Conservation (phyloP, 2,329 filamentous ascomycete genomes). For the Fusarium foetens region DNA sequence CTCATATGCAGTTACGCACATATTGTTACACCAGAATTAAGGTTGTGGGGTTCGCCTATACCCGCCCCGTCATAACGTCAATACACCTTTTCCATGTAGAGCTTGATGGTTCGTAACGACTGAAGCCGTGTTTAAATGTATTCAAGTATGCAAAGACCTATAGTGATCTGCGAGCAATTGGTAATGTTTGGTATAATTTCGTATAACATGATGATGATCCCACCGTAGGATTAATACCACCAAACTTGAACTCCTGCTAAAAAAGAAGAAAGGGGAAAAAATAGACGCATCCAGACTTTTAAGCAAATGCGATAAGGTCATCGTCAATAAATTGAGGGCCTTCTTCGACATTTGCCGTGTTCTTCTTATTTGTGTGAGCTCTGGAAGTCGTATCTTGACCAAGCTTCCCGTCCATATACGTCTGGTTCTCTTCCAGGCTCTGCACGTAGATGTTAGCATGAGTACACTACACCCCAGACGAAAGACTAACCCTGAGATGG, state of each 20-base stretch:
- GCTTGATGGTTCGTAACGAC: not conserved
- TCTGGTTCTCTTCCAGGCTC: not conserved
- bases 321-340: not conserved
- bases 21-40: not conserved
- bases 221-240: too few relatives aligned
- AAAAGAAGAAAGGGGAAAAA: not conserved
- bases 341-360: not conserved
- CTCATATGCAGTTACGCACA: too few relatives aligned
- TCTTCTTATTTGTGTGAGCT: too few relatives aligned
- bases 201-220: not conserved
- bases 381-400: not conserved
- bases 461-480: too few relatives aligned
- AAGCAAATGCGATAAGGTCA: not conserved
- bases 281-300: not conserved
- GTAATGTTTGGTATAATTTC: not conserved
- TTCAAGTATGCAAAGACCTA: accelerated
- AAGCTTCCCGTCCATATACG: not conserved
- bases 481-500: not conserved
- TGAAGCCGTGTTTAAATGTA: not conserved
- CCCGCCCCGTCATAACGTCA: not conserved
- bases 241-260: not conserved
- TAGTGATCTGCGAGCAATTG: not conserved
- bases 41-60: not conserved
- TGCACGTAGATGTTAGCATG: not conserved
- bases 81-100: not conserved